Base-by-base conservation (phyloP, 495 filamentous ascomycete species). In the Durotheca rogersii region DNA sequence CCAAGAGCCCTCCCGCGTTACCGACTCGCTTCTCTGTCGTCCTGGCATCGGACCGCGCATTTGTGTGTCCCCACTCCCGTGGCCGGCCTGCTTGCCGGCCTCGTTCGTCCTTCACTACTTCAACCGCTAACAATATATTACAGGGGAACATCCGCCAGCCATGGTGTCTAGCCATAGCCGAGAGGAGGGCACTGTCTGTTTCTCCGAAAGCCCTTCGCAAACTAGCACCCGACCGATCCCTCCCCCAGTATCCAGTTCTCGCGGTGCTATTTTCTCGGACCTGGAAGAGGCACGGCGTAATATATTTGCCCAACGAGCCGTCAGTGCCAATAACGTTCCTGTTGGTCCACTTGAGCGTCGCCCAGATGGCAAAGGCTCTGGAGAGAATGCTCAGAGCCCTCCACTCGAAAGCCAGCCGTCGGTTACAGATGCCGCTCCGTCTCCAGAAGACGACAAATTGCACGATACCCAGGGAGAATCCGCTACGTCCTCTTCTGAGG, bases 261-360 rank as follows among this genome's bases (percentile, higher is more conserved):
- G 57, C 16, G 53, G 19, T 2, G 46, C 25, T 14, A 31, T 39
- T 25, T 66, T 49, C 21, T 45, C 38, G 12, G 41, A 55, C 30
- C 30, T 61, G 7, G 44, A 33, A 19, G 60, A 64, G 11, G 60
- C 63, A 1, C 45, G 53, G 27, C 27, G 41, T 1, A 53, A 56
- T 6, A 64, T 66, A 17, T 46, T 46, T 12, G 25, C 45, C 7
- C 36, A 41, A 9, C 27, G 29, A 4, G 12, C 3, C 2, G 19
- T 52, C 20, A 29, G 4, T 2, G 16, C 23, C 15, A 46, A 40
- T 19, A 2, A n/a, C 12, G 3, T n/a, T 32, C 40, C 9, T n/a
- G n/a, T n/a, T n/a, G n/a, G n/a, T n/a, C n/a, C n/a, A n/a, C n/a
- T n/a, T n/a, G n/a, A n/a, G n/a, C n/a, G n/a, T n/a, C n/a, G n/a